Base-by-base conservation (phyloP, 1,284 basidiomycete genomes). In the Microbotryum saponariae region DNA sequence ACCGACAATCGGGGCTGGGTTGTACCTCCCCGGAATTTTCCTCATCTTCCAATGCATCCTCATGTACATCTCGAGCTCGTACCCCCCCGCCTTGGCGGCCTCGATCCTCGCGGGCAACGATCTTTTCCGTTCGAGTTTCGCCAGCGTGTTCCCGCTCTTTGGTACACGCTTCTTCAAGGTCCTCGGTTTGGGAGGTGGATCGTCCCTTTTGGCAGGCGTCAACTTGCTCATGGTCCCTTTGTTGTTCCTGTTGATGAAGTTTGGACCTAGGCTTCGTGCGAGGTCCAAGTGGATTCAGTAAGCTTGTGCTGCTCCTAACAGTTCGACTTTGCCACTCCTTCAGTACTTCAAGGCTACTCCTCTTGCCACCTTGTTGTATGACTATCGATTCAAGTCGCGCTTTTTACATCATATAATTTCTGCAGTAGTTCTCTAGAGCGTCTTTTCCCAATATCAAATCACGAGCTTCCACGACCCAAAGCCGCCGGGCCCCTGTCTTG, bases 141-240 rank as follows among this genome's bases (percentile, higher is more conserved):
- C 61, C 0, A 51, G 56, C 10, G 53, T 55, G 4, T 70, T 72
- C 58, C 70, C 71, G 16, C 65, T 74, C 2, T 71, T 74, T 31
- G 73, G 73, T 3, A 59, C 62, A n/a, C 59, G 63, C 25, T 64
- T 74, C 51, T 74, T 70, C 61, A 54, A 50, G 10, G 61, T 56
- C 1, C 66, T 74, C 21, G 71, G 70, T 8, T 54, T 74, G 23
- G 73, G 73, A 20, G 69, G 67, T 10, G 73, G 71, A 4, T 70
- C 63, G 7, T 65, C 68, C 23, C 53, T 74, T 2, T 64, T 74
- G 1, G 73, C 71, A 14, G 73, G 70, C 14, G 55, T 74, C 25
- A 65, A 65, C 12, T 62, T 70, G 47, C 42, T 73, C 29, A 67
- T 74, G 68, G 70, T 74, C 44, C 61, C 71, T 3, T 51, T 64